These are phyloP conservation scores for Cryptosporidium bovis DNA, from an alignment of 169 alveolate genomes.

Conservation along the genomic window DNA sequence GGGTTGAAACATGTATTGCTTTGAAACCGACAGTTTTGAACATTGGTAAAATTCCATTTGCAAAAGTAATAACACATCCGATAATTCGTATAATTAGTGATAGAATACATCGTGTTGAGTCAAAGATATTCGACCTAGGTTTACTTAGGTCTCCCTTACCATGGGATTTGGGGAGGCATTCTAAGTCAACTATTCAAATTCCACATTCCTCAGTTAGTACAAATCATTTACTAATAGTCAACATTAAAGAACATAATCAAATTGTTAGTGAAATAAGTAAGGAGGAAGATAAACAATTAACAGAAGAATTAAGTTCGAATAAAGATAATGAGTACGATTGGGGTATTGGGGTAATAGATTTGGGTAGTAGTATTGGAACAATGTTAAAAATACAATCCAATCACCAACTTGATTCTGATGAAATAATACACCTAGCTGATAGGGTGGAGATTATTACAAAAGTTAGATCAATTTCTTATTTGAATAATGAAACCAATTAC, in stretches of 20 bases:
- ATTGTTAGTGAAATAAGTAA: not conserved
- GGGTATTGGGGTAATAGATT: constrained; percentile 78
- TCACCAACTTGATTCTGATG: constrained; percentile 35
- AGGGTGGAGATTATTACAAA: constrained; percentile 50
- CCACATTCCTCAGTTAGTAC: constrained; percentile 91
- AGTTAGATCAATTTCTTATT: constrained; percentile 7
- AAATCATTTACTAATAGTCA: constrained; percentile 86
- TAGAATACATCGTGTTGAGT: constrained; percentile 64
- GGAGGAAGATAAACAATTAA: not conserved
- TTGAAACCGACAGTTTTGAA: constrained; percentile 52
- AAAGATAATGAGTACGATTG: constrained; percentile 8
- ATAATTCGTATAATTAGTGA: constrained; percentile 58
- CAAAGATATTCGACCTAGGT: constrained; percentile 67
- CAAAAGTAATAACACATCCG: constrained; percentile 37
- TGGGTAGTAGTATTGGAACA: constrained; percentile 92
- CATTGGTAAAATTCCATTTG: constrained; percentile 57
- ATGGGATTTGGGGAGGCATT: constrained; percentile 92
- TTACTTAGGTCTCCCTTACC: constrained; percentile 80
- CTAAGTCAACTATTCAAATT: constrained; percentile 86
- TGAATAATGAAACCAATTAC: not conserved
- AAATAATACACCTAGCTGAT: constrained; percentile 67
- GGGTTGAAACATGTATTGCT: constrained; percentile 67
- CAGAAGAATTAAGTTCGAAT: not conserved
- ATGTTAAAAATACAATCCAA: constrained; percentile 78
- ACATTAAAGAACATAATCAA: constrained; percentile 61